Conservation (phyloP, 2,329 filamentous ascomycete genomes). For the Teratosphaeria gauchensis region DNA sequence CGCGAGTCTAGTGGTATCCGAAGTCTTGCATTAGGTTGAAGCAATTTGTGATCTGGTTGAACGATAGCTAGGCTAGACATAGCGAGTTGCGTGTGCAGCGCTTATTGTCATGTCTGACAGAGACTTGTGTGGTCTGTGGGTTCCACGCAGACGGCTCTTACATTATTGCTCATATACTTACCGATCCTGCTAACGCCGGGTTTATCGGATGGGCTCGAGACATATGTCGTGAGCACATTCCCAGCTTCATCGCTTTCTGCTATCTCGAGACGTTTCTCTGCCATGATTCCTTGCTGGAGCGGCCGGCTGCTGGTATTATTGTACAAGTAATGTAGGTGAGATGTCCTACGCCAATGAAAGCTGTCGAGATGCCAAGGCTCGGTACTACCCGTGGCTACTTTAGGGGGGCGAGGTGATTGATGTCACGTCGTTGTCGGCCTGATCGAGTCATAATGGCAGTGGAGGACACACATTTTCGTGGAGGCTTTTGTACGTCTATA, state of each 20-base stretch:
- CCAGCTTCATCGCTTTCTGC: conserved; percentile 42
- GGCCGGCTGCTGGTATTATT: neutral
- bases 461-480: too few species aligned
- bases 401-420: neutral
- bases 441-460: too few species aligned
- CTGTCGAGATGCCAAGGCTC: neutral
- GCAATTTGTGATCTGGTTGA: neutral
- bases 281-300: neutral
- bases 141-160: neutral
- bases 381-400: neutral
- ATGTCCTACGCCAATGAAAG: neutral
- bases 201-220: conserved; percentile 29
- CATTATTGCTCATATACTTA: conserved; percentile 13
- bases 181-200: conserved; percentile 31
- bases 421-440: too few species aligned
- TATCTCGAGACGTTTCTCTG: conserved; percentile 10
- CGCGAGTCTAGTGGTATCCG: neutral
- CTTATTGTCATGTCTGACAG: neutral
- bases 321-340: neutral
- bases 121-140: neutral
- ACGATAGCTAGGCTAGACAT: too few species aligned
- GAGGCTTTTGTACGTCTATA: too few species aligned
- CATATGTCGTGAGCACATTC: conserved; percentile 39
- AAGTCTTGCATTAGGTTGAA: neutral
- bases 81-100: too few species aligned